These are phyloP conservation scores for Talaromyces sp. DNA, from an alignment of 2,329 filamentous ascomycete genomes.

Conservation along the genomic window DNA sequence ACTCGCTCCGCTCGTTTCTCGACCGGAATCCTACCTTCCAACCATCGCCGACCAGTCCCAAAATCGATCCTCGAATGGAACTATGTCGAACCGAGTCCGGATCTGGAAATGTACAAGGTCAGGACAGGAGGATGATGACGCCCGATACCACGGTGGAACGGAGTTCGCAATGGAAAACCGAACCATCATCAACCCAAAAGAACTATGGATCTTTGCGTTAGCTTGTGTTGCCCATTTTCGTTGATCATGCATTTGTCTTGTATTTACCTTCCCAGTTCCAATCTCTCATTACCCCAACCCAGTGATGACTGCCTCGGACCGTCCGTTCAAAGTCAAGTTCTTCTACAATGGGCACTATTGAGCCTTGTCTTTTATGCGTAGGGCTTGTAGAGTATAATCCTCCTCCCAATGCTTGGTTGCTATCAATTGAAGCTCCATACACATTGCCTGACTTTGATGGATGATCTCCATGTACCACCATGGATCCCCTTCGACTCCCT, in stretches of 20 bases:
- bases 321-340: constrained; percentile 60
- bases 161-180: background rate
- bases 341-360: constrained; percentile 35
- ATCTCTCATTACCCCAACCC: constrained; percentile 70
- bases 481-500: constrained; percentile 25
- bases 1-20: constrained; percentile 32
- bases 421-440: constrained; percentile 7
- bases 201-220: constrained; percentile 29
- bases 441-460: constrained; percentile 7
- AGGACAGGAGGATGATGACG: background rate
- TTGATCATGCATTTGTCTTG: background rate
- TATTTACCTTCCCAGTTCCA: constrained; percentile 69
- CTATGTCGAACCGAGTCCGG: background rate
- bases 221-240: constrained; percentile 1
- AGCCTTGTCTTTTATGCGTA: constrained; percentile 28
- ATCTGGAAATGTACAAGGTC: background rate
- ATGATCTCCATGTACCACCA: constrained; percentile 21
- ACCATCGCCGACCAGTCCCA: constrained; percentile 5
- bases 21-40: constrained; percentile 14
- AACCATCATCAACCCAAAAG: constrained; percentile 34
- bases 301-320: constrained; percentile 65
- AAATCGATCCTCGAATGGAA: constrained; percentile 1
- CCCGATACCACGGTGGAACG: background rate
- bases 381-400: constrained; percentile 12
- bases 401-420: constrained; percentile 1